Conservation (phyloP, 441 rosid species). For the Macaranga tanarius region DNA sequence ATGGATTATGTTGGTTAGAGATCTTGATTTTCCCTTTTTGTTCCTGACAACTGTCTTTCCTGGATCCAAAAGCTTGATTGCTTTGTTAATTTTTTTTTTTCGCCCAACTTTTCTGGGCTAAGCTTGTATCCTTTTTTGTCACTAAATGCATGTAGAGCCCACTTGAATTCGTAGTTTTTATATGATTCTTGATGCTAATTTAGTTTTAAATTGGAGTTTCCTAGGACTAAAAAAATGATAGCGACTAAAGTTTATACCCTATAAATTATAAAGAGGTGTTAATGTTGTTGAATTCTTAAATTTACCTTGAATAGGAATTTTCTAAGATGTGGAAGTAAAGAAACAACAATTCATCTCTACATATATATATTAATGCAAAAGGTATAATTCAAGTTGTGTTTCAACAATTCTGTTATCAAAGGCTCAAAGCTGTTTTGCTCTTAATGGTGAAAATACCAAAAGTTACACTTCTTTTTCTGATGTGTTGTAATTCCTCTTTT, state of each 20-base stretch:
- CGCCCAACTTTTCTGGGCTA: slow-evolving; percentile 14
- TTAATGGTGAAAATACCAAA: background rate
- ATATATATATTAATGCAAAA: background rate
- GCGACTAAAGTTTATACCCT: background rate
- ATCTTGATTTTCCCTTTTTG: slow-evolving; percentile 26
- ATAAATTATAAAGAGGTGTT: slow-evolving; percentile 13
- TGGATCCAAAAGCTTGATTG: slow-evolving; percentile 18
- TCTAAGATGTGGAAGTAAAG: background rate
- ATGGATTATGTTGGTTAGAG: slow-evolving; percentile 87
- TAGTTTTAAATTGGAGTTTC: slow-evolving; percentile 23
- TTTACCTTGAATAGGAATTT: slow-evolving; percentile 10
- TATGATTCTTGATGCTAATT: slow-evolving; percentile 9
- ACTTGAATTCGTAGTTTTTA: slow-evolving; percentile 10
- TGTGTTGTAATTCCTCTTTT: background rate
- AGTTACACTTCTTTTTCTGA: background rate
- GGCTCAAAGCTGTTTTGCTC: no score
- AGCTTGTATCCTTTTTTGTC: slow-evolving; percentile 20
- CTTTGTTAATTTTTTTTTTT: slow-evolving; percentile 10
- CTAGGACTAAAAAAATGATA: slow-evolving; percentile 13
- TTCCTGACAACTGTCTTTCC: slow-evolving; percentile 5
- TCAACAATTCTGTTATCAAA: background rate
- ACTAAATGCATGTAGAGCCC: slow-evolving; percentile 12
- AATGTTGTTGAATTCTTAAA: slow-evolving; percentile 17
- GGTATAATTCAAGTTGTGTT: background rate
- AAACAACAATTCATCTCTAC: background rate